Evolutionary conservation across 2,329 filamentous ascomycete genomes (phyloP).

Genomic region (Phaeosphaeriaceae sp.): DNA sequence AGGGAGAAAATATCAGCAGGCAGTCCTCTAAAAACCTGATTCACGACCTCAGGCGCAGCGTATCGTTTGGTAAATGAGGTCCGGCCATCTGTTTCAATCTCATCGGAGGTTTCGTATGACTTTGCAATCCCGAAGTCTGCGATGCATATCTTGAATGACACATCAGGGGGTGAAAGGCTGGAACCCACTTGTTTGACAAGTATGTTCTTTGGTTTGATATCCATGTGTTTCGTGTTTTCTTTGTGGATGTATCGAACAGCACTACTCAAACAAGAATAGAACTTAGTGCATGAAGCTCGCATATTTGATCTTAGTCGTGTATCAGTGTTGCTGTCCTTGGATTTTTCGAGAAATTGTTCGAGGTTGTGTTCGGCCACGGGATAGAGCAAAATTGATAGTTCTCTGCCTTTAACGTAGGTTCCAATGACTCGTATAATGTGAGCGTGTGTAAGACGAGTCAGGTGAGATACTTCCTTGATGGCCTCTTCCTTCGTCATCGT

Average conservation of each 20-base stretch:
- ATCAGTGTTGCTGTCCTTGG: not conserved
- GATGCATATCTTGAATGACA: conserved; percentile 16
- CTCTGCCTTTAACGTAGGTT: conserved; percentile 15
- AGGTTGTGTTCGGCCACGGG: conserved; percentile 20
- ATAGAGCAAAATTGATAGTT: conserved; percentile 25
- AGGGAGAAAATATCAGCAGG: conserved; percentile 32
- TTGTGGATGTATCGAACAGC: conserved; percentile 23
- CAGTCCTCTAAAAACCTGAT: conserved; percentile 14
- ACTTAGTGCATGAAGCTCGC: not conserved
- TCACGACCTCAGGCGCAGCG: conserved; percentile 27
- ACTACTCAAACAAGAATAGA: conserved; percentile 15
- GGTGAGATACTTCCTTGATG: conserved; percentile 20
- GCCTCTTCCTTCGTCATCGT: conserved; percentile 16
- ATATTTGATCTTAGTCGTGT: not conserved
- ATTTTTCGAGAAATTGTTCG: not conserved
- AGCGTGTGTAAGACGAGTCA: conserved; percentile 13
- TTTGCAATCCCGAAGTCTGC: conserved; percentile 31
- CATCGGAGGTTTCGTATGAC: conserved; percentile 11
- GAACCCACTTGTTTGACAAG: not conserved
- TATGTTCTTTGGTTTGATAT: conserved; percentile 27
- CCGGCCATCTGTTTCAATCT: conserved; percentile 17
- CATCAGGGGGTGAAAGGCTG: conserved; percentile 15
- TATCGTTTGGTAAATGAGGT: conserved; percentile 24
- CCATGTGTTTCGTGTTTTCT: conserved; percentile 27
- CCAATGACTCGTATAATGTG: conserved; percentile 26